Evolutionary conservation across 352 stramenopile genomes (phyloP).

Genomic region (Phytopythium ostracodes): DNA sequence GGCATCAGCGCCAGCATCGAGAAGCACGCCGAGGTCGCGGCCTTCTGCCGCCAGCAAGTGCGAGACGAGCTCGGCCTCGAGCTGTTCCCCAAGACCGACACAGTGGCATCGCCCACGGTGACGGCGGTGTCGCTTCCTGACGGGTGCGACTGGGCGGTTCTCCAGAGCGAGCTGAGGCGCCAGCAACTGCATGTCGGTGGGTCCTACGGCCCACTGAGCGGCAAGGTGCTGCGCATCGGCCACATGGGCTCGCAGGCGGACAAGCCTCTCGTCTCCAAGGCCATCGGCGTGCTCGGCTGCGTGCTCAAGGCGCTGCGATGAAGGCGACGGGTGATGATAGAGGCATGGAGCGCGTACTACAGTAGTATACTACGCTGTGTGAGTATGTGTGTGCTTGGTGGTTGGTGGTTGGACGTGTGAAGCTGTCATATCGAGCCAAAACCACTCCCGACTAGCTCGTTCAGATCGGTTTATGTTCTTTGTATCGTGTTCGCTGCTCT

Average conservation of each 20-base stretch:
- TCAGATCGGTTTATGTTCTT: no score
- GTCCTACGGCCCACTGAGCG: constrained; percentile 37
- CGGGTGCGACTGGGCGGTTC: constrained; percentile 20
- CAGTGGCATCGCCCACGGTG: constrained; percentile 36
- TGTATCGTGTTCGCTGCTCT: neutral
- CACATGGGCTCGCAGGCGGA: constrained; percentile 55
- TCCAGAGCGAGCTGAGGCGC: constrained; percentile 28
- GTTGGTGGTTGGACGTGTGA: no score
- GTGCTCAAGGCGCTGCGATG: constrained; percentile 27
- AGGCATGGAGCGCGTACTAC: no score
- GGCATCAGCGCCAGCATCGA: constrained; percentile 22
- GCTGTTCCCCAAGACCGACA: constrained; percentile 27
- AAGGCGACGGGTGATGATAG: no score
- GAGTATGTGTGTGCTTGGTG: no score
- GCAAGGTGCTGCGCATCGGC: constrained; percentile 44
- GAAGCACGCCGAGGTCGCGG: constrained; percentile 32
- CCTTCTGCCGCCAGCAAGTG: constrained; percentile 28
- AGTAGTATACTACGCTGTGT: no score
- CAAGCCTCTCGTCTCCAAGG: constrained; percentile 27
- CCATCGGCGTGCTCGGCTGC: constrained; percentile 25
- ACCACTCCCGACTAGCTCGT: no score
- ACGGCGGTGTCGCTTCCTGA: constrained; percentile 40
- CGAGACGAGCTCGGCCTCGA: constrained; percentile 24
- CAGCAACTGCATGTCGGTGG: constrained; percentile 38
- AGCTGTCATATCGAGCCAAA: no score